These are phyloP conservation scores for Lecanicillium sp. DNA, from an alignment of 2,329 filamentous ascomycete species.

Conservation along the genomic window DNA sequence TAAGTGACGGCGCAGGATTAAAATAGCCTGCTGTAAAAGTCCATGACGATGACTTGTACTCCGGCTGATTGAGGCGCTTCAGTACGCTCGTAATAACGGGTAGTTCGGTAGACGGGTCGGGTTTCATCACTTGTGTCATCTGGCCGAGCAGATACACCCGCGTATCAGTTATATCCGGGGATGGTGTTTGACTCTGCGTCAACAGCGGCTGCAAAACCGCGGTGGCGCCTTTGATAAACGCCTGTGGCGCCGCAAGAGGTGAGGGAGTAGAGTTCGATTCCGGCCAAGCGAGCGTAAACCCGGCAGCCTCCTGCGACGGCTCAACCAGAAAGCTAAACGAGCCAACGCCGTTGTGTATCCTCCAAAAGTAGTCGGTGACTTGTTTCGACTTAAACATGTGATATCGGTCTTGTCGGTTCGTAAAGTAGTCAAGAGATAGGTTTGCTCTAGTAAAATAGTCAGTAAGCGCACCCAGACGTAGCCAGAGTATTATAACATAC, in stretches of 20 bases:
- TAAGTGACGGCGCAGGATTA: slow-evolving; percentile 84
- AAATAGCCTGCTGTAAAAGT: slow-evolving; percentile 98
- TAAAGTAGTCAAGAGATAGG: slow-evolving; percentile 89
- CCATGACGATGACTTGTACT: slow-evolving; percentile 68
- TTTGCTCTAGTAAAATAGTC: slow-evolving; percentile 52
- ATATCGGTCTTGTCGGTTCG: slow-evolving; percentile 89
- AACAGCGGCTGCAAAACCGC: slow-evolving; percentile 59
- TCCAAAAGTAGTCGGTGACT: slow-evolving; percentile 74
- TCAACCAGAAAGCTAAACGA: slow-evolving; percentile 74
- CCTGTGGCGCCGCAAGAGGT: slow-evolving; percentile 60
- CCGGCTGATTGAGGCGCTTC: slow-evolving; percentile 52
- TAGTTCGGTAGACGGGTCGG: slow-evolving; percentile 80
- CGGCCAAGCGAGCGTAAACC: slow-evolving; percentile 66
- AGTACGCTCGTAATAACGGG: slow-evolving; percentile 72
- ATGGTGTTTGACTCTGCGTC: slow-evolving; percentile 10
- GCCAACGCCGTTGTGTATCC: slow-evolving; percentile 67
- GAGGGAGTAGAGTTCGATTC: slow-evolving; percentile 63
- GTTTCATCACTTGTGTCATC: slow-evolving; percentile 73
- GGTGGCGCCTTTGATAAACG: slow-evolving; percentile 64
- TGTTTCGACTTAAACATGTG: slow-evolving; percentile 77
- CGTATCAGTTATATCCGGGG: slow-evolving; percentile 41
- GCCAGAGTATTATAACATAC: slow-evolving; percentile 31
- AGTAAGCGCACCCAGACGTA: slow-evolving; percentile 7
- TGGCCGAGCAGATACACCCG: slow-evolving; percentile 81
- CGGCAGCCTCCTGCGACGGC: slow-evolving; percentile 47